Evolutionary conservation across 2,329 filamentous ascomycete genomes (phyloP).

Genomic region (Fusarium chaquense): DNA sequence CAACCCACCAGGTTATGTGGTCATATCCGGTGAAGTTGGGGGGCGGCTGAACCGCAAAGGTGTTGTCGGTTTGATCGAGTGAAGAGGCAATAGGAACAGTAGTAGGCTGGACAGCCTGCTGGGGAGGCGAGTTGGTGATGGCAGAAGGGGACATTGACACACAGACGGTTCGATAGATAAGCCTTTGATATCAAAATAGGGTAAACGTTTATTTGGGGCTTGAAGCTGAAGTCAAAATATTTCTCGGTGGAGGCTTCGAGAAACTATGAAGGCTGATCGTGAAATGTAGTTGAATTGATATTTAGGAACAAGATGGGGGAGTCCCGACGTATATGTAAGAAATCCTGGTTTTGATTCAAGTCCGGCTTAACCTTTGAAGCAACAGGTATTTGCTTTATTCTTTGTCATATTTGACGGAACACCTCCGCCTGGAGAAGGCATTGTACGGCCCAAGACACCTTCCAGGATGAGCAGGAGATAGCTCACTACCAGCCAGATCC

Average conservation of each 20-base stretch:
- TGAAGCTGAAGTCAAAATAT: slow-evolving; percentile 22
- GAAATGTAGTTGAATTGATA: slow-evolving; percentile 21
- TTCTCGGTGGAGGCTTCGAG: slow-evolving; percentile 25
- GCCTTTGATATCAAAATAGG: slow-evolving; percentile 22
- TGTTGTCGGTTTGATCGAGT: slow-evolving; percentile 58
- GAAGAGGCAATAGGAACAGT: slow-evolving; percentile 48
- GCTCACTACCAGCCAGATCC: slow-evolving; percentile 19
- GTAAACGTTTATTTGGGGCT: slow-evolving; percentile 16
- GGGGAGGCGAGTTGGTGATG: slow-evolving; percentile 62
- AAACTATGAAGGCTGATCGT: slow-evolving; percentile 20
- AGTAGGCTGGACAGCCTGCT: slow-evolving; percentile 57
- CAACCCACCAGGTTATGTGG: slow-evolving; percentile 95
- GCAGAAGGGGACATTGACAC: slow-evolving; percentile 70
- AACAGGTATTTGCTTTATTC: slow-evolving; percentile 23
- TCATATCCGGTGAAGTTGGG: slow-evolving; percentile 85
- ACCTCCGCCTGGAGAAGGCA: slow-evolving; percentile 45
- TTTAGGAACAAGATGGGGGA: slow-evolving; percentile 21
- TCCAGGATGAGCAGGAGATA: slow-evolving; percentile 28
- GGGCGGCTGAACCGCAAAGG: slow-evolving; percentile 64
- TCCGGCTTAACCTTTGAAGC: slow-evolving; percentile 42
- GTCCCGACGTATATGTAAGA: slow-evolving; percentile 43
- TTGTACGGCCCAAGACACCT: slow-evolving; percentile 44
- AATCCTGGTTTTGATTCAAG: slow-evolving; percentile 25
- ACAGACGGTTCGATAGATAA: slow-evolving; percentile 35
- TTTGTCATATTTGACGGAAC: slow-evolving; percentile 43